Evolutionary conservation across 2,329 filamentous ascomycete genomes (phyloP).

Genomic region (Colletotrichum cuscutae): DNA sequence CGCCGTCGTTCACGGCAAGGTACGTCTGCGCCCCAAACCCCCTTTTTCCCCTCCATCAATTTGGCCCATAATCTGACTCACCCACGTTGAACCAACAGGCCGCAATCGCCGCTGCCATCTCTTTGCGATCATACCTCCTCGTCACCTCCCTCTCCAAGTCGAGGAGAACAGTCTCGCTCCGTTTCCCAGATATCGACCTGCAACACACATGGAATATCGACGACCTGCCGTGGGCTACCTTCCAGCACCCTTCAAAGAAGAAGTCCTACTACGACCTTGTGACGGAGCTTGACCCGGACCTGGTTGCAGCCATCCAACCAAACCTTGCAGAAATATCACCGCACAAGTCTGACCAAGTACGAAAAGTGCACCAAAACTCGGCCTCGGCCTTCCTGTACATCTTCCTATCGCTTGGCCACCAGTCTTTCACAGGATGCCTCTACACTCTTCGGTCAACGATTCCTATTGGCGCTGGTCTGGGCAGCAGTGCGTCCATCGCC

Average conservation of each 20-base stretch:
- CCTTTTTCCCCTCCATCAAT: slow-evolving; percentile 6
- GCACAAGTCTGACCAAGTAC: slow-evolving; percentile 72
- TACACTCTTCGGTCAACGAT: slow-evolving; percentile 95
- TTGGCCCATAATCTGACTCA: slow-evolving; percentile 10
- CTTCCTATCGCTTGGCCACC: slow-evolving; percentile 86
- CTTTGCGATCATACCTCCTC: slow-evolving; percentile 93
- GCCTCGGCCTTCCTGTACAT: slow-evolving; percentile 92
- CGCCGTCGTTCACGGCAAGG: slow-evolving; percentile 97
- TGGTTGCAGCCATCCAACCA: slow-evolving; percentile 83
- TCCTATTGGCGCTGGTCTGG: slow-evolving; percentile 89
- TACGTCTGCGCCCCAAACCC: slow-evolving; percentile 47
- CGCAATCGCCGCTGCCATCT: slow-evolving; percentile 94
- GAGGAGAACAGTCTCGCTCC: slow-evolving; percentile 84
- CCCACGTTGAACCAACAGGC: slow-evolving; percentile 59
- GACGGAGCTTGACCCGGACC: slow-evolving; percentile 83
- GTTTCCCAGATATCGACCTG: slow-evolving; percentile 91
- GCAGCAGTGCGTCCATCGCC: slow-evolving; percentile 92
- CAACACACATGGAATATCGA: slow-evolving; percentile 96
- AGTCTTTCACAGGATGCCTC: slow-evolving; percentile 81
- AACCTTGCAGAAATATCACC: slow-evolving; percentile 79
- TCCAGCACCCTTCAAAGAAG: slow-evolving; percentile 85
- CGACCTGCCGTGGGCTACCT: slow-evolving; percentile 85
- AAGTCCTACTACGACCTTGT: slow-evolving; percentile 94
- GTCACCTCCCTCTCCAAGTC: slow-evolving; percentile 95
- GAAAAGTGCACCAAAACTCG: slow-evolving; percentile 86